phyloP scores from a whole-genome alignment of 2,329 filamentous ascomycete species.

The Aspergillus tamarii region DNA sequence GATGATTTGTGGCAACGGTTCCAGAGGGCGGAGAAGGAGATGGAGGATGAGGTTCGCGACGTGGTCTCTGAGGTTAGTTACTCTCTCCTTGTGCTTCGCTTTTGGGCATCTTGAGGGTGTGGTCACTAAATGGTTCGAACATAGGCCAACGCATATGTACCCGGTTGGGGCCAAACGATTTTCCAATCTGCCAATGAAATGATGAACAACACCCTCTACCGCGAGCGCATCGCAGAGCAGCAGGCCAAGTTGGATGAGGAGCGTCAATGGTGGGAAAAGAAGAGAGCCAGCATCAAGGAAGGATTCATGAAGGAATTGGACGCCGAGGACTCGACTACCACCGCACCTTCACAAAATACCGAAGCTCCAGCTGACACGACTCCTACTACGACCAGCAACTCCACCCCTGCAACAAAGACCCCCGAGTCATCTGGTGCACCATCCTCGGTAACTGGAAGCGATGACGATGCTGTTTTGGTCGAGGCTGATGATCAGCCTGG shows the following conservation, averaged over 20 bases:
- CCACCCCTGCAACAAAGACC: slow-evolving; percentile 24
- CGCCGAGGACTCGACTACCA: slow-evolving; percentile 23
- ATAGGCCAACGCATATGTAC: slow-evolving; percentile 85
- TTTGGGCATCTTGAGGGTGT: slow-evolving; percentile 15
- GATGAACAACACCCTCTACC: slow-evolving; percentile 77
- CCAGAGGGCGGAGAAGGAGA: slow-evolving; percentile 89
- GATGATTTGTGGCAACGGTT: slow-evolving; percentile 97
- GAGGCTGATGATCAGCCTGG: slow-evolving; percentile 60
- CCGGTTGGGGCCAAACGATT: slow-evolving; percentile 90
- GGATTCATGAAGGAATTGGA: slow-evolving; percentile 84
- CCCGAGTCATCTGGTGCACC: slow-evolving; percentile 29
- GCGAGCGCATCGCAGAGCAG: slow-evolving; percentile 74
- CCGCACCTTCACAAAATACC: slow-evolving; percentile 8
- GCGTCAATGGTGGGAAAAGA: slow-evolving; percentile 91
- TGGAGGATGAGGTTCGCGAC: slow-evolving; percentile 93
- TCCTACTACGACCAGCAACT: slow-evolving; percentile 12
- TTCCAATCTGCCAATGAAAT: slow-evolving; percentile 99
- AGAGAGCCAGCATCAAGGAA: slow-evolving; percentile 70
- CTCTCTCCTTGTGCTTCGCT: background rate
- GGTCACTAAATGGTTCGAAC: slow-evolving; percentile 3
- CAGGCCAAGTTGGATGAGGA: slow-evolving; percentile 72
- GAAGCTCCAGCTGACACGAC: slow-evolving; percentile 18
- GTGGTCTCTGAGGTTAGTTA: slow-evolving; percentile 81
- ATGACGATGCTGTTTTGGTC: slow-evolving; percentile 78
- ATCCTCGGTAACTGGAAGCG: slow-evolving; percentile 53